A percentile compares a stretch with the other conserved stretches of the same genome.
These are phyloP conservation scores for Aureobasidium sp. DNA, from an alignment of 2,329 filamentous ascomycete genomes.

Conservation along the genomic window DNA sequence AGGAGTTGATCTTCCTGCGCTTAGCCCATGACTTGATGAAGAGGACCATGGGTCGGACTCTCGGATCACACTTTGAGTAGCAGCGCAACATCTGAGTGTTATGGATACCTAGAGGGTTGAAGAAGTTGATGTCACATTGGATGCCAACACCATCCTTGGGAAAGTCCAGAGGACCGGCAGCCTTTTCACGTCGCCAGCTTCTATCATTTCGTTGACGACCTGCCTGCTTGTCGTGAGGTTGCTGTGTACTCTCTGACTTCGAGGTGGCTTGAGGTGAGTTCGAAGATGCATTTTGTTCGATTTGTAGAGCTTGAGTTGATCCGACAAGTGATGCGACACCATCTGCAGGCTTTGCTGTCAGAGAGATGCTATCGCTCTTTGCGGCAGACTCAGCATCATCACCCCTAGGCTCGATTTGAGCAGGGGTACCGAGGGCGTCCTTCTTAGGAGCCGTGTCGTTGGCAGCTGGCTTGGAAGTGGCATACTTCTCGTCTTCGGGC, in stretches of 20 bases:
- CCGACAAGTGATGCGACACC: neutral
- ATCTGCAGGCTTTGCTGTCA: neutral
- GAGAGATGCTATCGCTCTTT: neutral
- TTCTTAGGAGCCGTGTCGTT: constrained; percentile 13
- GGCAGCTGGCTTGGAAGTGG: constrained; percentile 15
- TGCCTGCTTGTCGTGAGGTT: neutral
- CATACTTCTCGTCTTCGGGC: constrained; percentile 39
- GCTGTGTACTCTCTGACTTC: neutral
- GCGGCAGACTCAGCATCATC: neutral
- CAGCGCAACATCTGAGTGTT: constrained; percentile 78
- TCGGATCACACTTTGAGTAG: constrained; percentile 71
- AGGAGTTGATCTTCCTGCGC: constrained; percentile 73
- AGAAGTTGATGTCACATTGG: constrained; percentile 89
- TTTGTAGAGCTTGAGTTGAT: constrained; percentile 1
- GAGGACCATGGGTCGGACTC: constrained; percentile 70
- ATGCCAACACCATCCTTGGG: constrained; percentile 71
- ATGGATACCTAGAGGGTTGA: constrained; percentile 72
- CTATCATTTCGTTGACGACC: constrained; percentile 17
- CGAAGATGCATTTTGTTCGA: neutral
- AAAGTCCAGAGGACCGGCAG: constrained; percentile 59
- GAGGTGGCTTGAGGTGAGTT: neutral
- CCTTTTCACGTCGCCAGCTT: constrained; percentile 41
- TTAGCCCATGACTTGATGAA: constrained; percentile 93
- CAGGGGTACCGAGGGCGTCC: neutral
- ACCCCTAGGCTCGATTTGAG: neutral